phyloP scores from a whole-genome alignment of 2,329 filamentous ascomycete species.

The Dothideomycetidae sp. region DNA sequence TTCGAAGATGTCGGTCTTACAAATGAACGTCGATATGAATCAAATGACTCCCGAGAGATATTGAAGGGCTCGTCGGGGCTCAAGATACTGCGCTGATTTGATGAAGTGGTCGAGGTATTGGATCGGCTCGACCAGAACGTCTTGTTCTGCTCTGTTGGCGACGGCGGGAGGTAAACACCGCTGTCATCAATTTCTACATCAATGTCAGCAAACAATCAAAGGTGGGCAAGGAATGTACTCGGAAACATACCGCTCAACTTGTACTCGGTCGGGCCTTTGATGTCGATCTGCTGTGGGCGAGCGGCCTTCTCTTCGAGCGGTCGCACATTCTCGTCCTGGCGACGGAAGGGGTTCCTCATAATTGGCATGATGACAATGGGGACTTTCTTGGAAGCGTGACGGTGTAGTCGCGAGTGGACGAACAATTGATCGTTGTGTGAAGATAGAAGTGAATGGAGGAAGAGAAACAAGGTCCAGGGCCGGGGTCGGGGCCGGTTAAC shows the following conservation, averaged over 20 bases:
- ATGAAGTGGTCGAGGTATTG: conserved; percentile 37
- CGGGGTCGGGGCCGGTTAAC: too few species aligned
- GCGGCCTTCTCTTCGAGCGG: conserved; percentile 17
- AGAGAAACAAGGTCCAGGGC: too few species aligned
- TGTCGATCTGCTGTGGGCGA: conserved; percentile 24
- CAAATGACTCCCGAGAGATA: conserved; percentile 92
- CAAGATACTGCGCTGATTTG: conserved; percentile 48
- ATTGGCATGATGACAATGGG: conserved; percentile 21
- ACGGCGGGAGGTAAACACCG: conserved; percentile 90
- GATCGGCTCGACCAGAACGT: conserved; percentile 53
- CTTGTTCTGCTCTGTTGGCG: conserved; percentile 64
- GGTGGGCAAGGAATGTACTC: too few species aligned
- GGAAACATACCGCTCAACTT: conserved; percentile 36
- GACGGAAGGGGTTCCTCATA: conserved; percentile 26
- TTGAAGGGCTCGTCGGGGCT: conserved; percentile 85
- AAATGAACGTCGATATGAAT: conserved; percentile 90
- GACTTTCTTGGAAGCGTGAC: too few species aligned
- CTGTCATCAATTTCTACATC: conserved; percentile 84
- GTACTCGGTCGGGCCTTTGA: conserved; percentile 34
- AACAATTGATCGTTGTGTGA: too few species aligned
- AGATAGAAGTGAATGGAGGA: too few species aligned
- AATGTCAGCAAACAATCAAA: conserved; percentile 9
- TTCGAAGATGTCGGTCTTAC: conserved; percentile 40
- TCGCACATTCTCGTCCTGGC: conserved; percentile 24
- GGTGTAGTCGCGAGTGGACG: too few species aligned